Evolutionary conservation across 2,329 filamentous ascomycete species (phyloP).

Genomic region (Curvularia sp.): DNA sequence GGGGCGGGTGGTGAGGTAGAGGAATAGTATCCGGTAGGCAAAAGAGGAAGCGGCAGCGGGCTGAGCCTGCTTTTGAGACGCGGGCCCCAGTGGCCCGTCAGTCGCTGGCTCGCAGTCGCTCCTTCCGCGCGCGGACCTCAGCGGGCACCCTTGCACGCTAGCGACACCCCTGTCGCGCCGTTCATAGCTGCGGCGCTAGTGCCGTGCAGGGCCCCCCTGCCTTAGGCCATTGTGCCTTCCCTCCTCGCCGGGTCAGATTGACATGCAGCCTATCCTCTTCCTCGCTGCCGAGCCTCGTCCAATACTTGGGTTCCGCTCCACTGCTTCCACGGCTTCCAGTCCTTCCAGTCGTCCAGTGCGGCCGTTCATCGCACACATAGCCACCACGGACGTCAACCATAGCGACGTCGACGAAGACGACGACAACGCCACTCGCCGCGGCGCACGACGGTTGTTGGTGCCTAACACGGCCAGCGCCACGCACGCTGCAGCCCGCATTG

Average conservation of each 20-base stretch:
- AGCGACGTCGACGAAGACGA: too few relatives aligned
- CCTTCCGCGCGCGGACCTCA: slow-evolving; percentile 27
- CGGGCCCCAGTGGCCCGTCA: slow-evolving; percentile 5
- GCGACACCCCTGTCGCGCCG: slow-evolving; percentile 27
- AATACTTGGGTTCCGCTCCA: too few relatives aligned
- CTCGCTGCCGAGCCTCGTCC: slow-evolving; percentile 11
- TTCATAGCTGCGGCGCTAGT: slow-evolving; percentile 24
- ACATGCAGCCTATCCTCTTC: slow-evolving; percentile 27
- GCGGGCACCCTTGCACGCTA: slow-evolving; percentile 13
- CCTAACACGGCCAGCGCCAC: slow-evolving; percentile 6
- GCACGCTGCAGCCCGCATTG: slow-evolving; percentile 1
- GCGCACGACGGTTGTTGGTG: slow-evolving; percentile 8
- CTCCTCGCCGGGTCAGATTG: slow-evolving; percentile 39
- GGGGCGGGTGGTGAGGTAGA: slow-evolving; percentile 17
- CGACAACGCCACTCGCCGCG: neutral
- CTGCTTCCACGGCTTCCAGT: too few relatives aligned
- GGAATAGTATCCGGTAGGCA: slow-evolving; percentile 17
- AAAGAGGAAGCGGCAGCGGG: slow-evolving; percentile 29
- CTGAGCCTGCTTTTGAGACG: slow-evolving; percentile 30
- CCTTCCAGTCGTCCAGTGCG: too few relatives aligned
- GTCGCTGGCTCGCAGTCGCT: slow-evolving; percentile 6
- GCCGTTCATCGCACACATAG: too few relatives aligned
- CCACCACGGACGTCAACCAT: too few relatives aligned
- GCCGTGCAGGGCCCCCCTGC: slow-evolving; percentile 30
- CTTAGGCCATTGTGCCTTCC: slow-evolving; percentile 24